Evolutionary conservation across 305 asterid genomes (phyloP).

Genomic region (Fraxinus angustifolia): DNA sequence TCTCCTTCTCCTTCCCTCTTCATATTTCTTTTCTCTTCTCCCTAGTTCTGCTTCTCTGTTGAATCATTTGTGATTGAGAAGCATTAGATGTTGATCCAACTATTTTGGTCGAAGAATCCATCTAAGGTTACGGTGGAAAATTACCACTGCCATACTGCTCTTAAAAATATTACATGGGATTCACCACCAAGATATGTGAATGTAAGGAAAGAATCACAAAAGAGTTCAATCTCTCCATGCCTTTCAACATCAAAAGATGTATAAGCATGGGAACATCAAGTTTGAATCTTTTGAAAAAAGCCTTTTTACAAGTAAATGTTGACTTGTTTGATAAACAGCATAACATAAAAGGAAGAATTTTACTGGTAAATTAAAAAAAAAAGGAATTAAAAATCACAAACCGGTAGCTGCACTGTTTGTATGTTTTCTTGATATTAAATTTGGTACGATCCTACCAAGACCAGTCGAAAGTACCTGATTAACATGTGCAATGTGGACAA

Average conservation of each 20-base stretch:
- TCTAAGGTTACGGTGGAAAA: neutral
- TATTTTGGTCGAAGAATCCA: neutral
- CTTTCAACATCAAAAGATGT: neutral
- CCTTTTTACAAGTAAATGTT: neutral
- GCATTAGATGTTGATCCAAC: neutral
- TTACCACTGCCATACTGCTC: neutral
- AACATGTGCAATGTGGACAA: slow-evolving; percentile 15
- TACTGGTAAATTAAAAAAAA: neutral
- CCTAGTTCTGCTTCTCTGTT: neutral
- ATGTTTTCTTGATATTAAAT: slow-evolving; percentile 91
- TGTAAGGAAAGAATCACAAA: neutral
- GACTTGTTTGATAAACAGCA: neutral
- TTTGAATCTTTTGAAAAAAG: neutral
- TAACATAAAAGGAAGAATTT: slow-evolving; percentile 6
- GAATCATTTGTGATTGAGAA: neutral
- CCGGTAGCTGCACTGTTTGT: slow-evolving; percentile 98
- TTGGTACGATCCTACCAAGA: slow-evolving; percentile 95
- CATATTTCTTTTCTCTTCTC: neutral
- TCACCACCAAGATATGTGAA: neutral
- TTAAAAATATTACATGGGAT: neutral
- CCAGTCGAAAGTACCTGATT: slow-evolving; percentile 83
- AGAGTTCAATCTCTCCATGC: neutral
- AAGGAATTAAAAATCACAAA: slow-evolving; percentile 19
- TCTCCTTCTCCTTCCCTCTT: neutral
- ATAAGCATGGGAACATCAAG: neutral